Evolutionary conservation across 495 filamentous ascomycete species (phyloP).

Genomic region (Xylaria flabelliformis): DNA sequence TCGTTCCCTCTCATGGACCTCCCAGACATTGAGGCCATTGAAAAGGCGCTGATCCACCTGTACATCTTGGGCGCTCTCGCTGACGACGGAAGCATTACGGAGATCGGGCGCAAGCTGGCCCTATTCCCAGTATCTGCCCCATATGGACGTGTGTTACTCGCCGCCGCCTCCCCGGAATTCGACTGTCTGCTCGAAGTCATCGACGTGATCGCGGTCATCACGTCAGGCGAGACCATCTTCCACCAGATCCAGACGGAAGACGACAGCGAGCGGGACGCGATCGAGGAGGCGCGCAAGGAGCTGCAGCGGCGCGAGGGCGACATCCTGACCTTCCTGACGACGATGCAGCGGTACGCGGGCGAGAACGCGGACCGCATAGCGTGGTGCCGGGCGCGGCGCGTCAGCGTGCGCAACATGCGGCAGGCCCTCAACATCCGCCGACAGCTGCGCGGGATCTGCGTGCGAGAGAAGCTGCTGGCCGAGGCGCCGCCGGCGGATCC

Average conservation of each 20-base stretch:
- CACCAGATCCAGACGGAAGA: constrained; percentile 82
- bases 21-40: constrained; percentile 76
- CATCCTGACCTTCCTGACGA: constrained; percentile 82
- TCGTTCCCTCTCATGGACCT: constrained; percentile 85
- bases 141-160: constrained; percentile 81
- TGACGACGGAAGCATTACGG: constrained; percentile 74
- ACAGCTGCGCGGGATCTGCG: constrained; percentile 75
- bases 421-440: constrained; percentile 77
- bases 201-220: constrained; percentile 89
- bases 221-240: constrained; percentile 85
- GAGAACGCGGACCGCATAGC: constrained; percentile 74
- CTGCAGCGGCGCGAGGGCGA: constrained; percentile 86
- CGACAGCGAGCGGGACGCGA: constrained; percentile 81
- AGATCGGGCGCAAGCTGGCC: constrained; percentile 76
- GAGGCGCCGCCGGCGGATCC: constrained; percentile 51
- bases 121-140: constrained; percentile 81
- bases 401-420: constrained; percentile 84
- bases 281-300: constrained; percentile 72
- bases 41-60: constrained; percentile 84
- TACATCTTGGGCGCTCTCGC: constrained; percentile 77
- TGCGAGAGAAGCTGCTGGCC: constrained; percentile 53
- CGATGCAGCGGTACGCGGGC: constrained; percentile 79
- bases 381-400: constrained; percentile 80
- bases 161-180: constrained; percentile 70
- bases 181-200: constrained; percentile 83